Conservation (phyloP, 116 monocot genomes). For the Zostera marina region DNA sequence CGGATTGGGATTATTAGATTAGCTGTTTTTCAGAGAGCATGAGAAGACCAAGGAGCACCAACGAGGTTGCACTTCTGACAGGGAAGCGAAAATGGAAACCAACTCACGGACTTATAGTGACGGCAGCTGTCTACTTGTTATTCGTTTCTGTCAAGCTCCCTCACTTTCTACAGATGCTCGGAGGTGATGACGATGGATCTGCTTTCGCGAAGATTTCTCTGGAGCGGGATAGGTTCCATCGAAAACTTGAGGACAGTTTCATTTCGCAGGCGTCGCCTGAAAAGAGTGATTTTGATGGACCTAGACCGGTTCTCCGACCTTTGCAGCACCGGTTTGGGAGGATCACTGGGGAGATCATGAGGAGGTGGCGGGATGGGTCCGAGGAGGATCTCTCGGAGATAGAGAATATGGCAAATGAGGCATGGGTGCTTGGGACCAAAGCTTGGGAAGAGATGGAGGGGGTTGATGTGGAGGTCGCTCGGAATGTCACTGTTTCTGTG, state of each 20-base stretch:
- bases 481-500: background rate
- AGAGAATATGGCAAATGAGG: constrained; percentile 47
- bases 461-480: background rate
- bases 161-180: constrained; percentile 18
- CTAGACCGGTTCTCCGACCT: background rate
- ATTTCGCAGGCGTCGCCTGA: background rate
- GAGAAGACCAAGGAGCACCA: constrained; percentile 44
- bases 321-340: constrained; percentile 25
- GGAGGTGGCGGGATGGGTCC: constrained; percentile 3
- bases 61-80: constrained; percentile 5
- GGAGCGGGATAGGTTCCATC: constrained; percentile 2
- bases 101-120: constrained; percentile 11
- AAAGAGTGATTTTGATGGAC: background rate
- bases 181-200: constrained; percentile 7
- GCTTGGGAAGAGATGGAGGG: constrained; percentile 60
- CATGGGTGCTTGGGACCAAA: constrained; percentile 57
- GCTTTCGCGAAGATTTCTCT: background rate
- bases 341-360: constrained; percentile 34
- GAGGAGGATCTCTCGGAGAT: constrained; percentile 31
- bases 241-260: constrained; percentile 2
- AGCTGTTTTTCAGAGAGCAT: constrained; percentile 5
- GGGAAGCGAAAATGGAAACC: constrained; percentile 23
- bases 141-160: constrained; percentile 35
- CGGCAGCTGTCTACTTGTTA: constrained; percentile 37
- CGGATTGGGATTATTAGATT: no score